Percentiles rank a stretch among this genome's conserved stretches.
phyloP scores from a whole-genome alignment of 2,329 filamentous ascomycete species.

The Knufia fluminis region DNA sequence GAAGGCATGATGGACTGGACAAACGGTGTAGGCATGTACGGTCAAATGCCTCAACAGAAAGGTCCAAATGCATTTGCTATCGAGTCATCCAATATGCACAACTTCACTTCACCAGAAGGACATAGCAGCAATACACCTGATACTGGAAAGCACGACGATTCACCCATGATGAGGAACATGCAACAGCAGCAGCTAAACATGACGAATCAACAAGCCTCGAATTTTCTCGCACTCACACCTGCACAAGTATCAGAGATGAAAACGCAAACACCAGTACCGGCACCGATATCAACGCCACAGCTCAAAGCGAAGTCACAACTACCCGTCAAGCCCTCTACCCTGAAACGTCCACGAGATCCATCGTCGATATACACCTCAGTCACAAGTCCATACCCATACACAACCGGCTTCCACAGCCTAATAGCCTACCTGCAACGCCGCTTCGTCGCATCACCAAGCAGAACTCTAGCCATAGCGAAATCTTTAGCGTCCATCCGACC shows the following conservation, averaged over 20 bases:
- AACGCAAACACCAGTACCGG: conserved; percentile 27
- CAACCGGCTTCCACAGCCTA: conserved; percentile 79
- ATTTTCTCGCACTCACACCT: conserved; percentile 2
- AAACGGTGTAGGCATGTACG: conserved; percentile 31
- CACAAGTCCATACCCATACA: conserved; percentile 85
- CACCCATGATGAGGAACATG: conserved; percentile 27
- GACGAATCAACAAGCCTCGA: neutral
- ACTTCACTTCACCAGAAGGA: conserved; percentile 50
- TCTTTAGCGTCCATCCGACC: conserved; percentile 82
- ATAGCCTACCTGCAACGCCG: conserved; percentile 70
- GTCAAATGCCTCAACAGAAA: conserved; percentile 21
- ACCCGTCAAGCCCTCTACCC: conserved; percentile 23
- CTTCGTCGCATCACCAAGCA: conserved; percentile 55
- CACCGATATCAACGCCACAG: conserved; percentile 34
- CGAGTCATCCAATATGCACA: conserved; percentile 47
- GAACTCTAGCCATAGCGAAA: conserved; percentile 74
- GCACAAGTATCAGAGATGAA: conserved; percentile 16
- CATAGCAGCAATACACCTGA: conserved; percentile 45
- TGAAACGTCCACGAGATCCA: conserved; percentile 57
- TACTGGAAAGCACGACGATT: conserved; percentile 22
- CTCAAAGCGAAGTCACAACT: conserved; percentile 31
- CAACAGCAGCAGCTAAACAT: conserved; percentile 9
- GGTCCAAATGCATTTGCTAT: conserved; percentile 53
- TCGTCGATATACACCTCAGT: conserved; percentile 82
- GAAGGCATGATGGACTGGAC: conserved; percentile 37